These are phyloP conservation scores for Meripilus lineatus DNA, from an alignment of 1,284 basidiomycete species.

Conservation along the genomic window DNA sequence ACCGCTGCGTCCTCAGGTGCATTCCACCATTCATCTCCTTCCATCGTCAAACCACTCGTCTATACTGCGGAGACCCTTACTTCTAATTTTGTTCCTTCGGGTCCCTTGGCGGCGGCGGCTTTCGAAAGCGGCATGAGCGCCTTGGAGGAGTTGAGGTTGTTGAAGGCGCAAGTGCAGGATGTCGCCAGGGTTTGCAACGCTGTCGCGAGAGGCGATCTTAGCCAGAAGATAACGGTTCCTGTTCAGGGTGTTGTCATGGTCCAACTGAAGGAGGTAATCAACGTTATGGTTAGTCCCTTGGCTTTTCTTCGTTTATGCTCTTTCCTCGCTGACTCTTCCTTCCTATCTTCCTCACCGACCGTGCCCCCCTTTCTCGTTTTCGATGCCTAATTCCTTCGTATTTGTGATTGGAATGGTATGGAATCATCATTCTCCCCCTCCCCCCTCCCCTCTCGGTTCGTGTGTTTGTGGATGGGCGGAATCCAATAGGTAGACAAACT, in stretches of 20 bases:
- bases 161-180: slow-evolving; percentile 89
- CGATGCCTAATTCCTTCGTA: too few relatives aligned
- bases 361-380: background rate
- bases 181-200: slow-evolving; percentile 93
- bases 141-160: slow-evolving; percentile 74
- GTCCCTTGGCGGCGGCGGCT: slow-evolving; percentile 52
- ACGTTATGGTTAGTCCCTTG: slow-evolving; percentile 77
- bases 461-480: background rate
- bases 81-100: slow-evolving; percentile 48
- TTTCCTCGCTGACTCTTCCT: slow-evolving; percentile 10
- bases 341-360: slow-evolving; percentile 6
- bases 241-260: slow-evolving; percentile 98
- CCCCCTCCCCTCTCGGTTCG: too few relatives aligned
- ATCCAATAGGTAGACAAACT: slow-evolving; percentile 61
- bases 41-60: slow-evolving; percentile 9
- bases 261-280: slow-evolving; percentile 97
- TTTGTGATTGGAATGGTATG: too few relatives aligned
- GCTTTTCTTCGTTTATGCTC: too few relatives aligned
- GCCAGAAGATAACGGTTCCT: slow-evolving; percentile 94
- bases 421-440: too few relatives aligned
- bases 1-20: too few relatives aligned
- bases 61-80: slow-evolving; percentile 30
- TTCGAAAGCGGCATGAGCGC: slow-evolving; percentile 63
- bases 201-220: slow-evolving; percentile 90
- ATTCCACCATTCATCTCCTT: slow-evolving; percentile 3